phyloP scores from a whole-genome alignment of 2,329 filamentous ascomycete genomes.

The Trichoderma polysporum region DNA sequence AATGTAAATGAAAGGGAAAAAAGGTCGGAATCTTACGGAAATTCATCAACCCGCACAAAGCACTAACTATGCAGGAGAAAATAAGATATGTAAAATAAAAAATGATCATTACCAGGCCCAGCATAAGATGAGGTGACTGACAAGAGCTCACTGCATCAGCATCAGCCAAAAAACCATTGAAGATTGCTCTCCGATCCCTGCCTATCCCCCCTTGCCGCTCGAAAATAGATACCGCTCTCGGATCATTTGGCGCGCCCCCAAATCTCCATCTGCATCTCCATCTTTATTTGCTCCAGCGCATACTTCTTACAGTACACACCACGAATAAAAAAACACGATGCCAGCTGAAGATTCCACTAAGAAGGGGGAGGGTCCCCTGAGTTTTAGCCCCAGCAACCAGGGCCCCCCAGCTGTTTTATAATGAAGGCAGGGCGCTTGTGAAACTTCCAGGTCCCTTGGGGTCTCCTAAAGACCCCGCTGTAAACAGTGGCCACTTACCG shows the following conservation, averaged over 20 bases:
- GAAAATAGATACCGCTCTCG: constrained; percentile 16
- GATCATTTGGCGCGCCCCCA: background rate
- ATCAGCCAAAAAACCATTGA: no score
- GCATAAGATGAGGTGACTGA: no score
- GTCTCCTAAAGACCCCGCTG: constrained; percentile 8
- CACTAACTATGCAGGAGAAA: no score
- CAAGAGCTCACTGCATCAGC: no score
- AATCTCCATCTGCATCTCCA: background rate
- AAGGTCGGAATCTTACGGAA: no score
- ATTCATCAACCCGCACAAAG: no score
- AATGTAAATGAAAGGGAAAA: no score
- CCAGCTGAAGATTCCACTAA: background rate
- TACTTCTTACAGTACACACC: no score
- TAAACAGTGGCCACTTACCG: background rate
- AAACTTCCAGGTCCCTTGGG: background rate
- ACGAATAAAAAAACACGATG: background rate
- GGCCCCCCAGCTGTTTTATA: constrained; percentile 12
- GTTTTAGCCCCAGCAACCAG: background rate
- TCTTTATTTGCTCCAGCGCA: background rate
- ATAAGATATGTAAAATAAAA: no score
- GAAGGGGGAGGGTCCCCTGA: background rate
- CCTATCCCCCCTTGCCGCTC: background rate
- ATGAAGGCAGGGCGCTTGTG: constrained; percentile 4
- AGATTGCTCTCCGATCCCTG: no score
- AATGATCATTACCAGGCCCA: no score